Conservation (phyloP, 768 basidiomycete genomes). For the Leccinum longicurvipes region DNA sequence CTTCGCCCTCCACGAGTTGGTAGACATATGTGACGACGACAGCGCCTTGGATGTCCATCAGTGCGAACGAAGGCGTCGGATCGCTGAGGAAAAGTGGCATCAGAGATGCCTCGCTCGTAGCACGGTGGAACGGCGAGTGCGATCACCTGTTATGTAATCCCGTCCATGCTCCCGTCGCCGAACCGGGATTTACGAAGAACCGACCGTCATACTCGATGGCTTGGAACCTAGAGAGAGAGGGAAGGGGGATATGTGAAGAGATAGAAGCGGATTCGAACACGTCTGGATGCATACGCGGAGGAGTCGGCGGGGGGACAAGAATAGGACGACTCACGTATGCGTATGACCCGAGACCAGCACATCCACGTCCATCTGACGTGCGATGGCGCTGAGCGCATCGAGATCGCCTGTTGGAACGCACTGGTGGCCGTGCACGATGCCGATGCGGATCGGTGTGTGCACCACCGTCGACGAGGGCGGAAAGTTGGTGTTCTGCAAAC, state of each 20-base stretch:
- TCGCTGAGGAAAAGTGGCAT: slow-evolving; percentile 46
- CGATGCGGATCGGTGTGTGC: slow-evolving; percentile 86
- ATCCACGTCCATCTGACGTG: slow-evolving; percentile 97
- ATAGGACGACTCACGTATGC: slow-evolving; percentile 65
- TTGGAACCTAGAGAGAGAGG: slow-evolving; percentile 63
- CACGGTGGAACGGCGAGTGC: not conserved
- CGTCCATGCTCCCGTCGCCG: slow-evolving; percentile 93
- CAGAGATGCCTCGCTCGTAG: not conserved
- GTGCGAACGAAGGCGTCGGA: slow-evolving; percentile 88
- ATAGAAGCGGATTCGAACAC: not conserved
- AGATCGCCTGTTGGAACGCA: slow-evolving; percentile 89
- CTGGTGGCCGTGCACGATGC: slow-evolving; percentile 92
- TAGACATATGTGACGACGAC: slow-evolving; percentile 98
- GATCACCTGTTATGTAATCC: slow-evolving; percentile 36
- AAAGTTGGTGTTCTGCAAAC: slow-evolving; percentile 56
- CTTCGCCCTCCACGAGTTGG: slow-evolving; percentile 90
- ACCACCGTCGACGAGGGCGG: slow-evolving; percentile 78
- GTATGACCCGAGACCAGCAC: slow-evolving; percentile 93
- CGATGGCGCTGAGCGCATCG: slow-evolving; percentile 83
- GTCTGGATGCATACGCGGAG: not conserved
- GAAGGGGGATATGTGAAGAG: not conserved
- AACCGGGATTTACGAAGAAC: slow-evolving; percentile 96
- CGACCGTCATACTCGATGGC: slow-evolving; percentile 87
- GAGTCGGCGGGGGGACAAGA: not conserved
- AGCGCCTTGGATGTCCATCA: slow-evolving; percentile 97